These are phyloP conservation scores for Lophium mytilinum DNA, from an alignment of 495 filamentous ascomycete genomes.

Conservation along the genomic window DNA sequence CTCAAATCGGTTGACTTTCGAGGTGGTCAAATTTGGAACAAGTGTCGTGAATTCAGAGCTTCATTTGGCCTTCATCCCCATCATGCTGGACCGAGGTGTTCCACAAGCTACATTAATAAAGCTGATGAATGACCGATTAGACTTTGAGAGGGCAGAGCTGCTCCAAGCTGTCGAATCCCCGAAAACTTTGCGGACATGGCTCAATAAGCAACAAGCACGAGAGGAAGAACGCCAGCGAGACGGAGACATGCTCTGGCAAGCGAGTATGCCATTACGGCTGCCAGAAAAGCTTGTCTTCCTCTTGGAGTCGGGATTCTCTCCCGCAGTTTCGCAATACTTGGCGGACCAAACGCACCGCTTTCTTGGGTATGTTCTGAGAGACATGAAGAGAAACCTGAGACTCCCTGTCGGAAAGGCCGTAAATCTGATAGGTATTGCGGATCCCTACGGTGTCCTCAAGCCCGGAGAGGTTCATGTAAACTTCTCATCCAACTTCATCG, in stretches of 20 bases:
- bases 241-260: conserved; percentile 38
- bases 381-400: conserved; percentile 53
- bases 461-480: conserved; percentile 71
- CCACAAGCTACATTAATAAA: conserved; percentile 47
- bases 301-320: conserved; percentile 42
- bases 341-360: conserved; percentile 47
- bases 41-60: conserved; percentile 56
- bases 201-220: conserved; percentile 34
- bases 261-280: conserved; percentile 44
- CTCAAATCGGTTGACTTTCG: conserved; percentile 57
- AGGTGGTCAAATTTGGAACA: conserved; percentile 57
- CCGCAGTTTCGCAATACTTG: conserved; percentile 50
- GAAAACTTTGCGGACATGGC: conserved; percentile 48
- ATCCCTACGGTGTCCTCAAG: conserved; percentile 61
- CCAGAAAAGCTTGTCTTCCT: conserved; percentile 47
- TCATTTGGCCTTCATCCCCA: conserved; percentile 69
- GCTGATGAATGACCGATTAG: conserved; percentile 52
- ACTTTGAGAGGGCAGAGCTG: conserved; percentile 51
- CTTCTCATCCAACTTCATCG: conserved; percentile 61
- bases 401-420: conserved; percentile 69
- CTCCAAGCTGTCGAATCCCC: conserved; percentile 47
- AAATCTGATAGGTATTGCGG: conserved; percentile 64
- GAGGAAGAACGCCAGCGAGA: conserved; percentile 15
- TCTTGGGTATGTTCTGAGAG: conserved; percentile 47
- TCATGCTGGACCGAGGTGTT: conserved; percentile 60